Evolutionary conservation across 805 yeast genomes (phyloP), one percentile per base, ranked within the genome.

Genomic region (Cyberlindnera lachancei): DNA sequence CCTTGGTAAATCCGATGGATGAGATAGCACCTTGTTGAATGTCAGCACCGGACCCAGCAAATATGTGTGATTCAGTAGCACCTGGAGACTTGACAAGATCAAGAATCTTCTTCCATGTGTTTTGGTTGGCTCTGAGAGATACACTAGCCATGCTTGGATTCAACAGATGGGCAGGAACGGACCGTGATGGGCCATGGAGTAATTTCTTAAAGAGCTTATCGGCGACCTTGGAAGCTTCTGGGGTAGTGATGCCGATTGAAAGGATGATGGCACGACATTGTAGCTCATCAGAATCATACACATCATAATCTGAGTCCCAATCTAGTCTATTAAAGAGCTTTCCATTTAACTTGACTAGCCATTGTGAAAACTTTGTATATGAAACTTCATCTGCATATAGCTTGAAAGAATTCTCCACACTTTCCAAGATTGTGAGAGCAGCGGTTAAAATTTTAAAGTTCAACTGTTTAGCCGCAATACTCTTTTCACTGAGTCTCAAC

Each of bases 41-140:
- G 13, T 70, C 71, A 10, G 41, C 24, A 15, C 35, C 27, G 2
- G 44, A 34, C 6, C 52, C 47, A n/a, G 45, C 44, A 21, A 40
- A 37, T 11, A 56, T 38, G 35, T 57, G 50, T 9, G 55, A 56
- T 9, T 59, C 58, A 5, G 73, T 65, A 3, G 63, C 63, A 27
- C 66, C 61, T 6, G 77, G 62, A 35, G 65, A 64, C 40, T 73
- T 74, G 10, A 67, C 70, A 14, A 78, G 50, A 20, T 71, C 73
- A 21, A 68, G 54, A 6, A 77, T 55, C 42, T 70, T 76, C 52
- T 79, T 79, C 66, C 77, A 79, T 23, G 73, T 76, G 41, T 72
- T 54, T 9, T 50, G 44, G 15, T 48, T 69, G 23, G 58, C 56
- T 25, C 55, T 53, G 18, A 55, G 50, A 21, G 74, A 56, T 4